Base-by-base conservation (phyloP, 805 yeast genomes). In the Saccharomyces eubayanus region DNA sequence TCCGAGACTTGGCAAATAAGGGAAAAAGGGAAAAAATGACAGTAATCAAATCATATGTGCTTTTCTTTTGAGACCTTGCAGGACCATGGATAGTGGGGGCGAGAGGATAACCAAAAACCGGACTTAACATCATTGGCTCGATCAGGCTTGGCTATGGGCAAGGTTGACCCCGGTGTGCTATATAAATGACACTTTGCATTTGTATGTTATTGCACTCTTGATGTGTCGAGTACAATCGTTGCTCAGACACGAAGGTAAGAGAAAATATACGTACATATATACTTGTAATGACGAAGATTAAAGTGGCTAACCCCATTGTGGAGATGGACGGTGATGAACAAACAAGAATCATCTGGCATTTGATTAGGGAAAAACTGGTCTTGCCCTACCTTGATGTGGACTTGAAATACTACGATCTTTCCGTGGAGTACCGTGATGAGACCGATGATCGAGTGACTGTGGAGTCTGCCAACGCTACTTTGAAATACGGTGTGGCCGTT, bases 301-400 rank as follows among this genome's bases (percentile, higher is more conserved):
- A 79, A 59, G 97, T 92, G 55, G 78, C 80, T 70, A 87, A 81
- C 65, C 98, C 98, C 59, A 81, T 92, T 62, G 98, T 92, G 59
- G 98, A 92, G 71, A 82, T 92, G 87, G 98, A 92, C 65, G 98
- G 98, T 59, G 98, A 92, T 72, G 98, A 92, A 74, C 89, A 87
- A 88, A 92, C 98, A 68, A 80, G 97, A 69, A 89, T 92, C 71
- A 92, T 92, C 76, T 92, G 98, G 98, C 79, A 88, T 62, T 72
- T 84, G 64, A 92, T 92, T 74, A 88, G 86, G 71, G 92, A 89
- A 61, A 81, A 89, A 73, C 80, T 92, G 71, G 83, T 92, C 66
- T 74, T 79, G 51, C 98, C 98, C 29, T 91, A 82, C 72, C 75
- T 92, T 65, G 87, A 92, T 64, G 78, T 92, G 51, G 95, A 92